A percentile compares a stretch with the other conserved stretches of the same genome.
Evolutionary conservation across 2,329 filamentous ascomycete species (phyloP).

Genomic region (Nannizziopsis arthrosporioides): DNA sequence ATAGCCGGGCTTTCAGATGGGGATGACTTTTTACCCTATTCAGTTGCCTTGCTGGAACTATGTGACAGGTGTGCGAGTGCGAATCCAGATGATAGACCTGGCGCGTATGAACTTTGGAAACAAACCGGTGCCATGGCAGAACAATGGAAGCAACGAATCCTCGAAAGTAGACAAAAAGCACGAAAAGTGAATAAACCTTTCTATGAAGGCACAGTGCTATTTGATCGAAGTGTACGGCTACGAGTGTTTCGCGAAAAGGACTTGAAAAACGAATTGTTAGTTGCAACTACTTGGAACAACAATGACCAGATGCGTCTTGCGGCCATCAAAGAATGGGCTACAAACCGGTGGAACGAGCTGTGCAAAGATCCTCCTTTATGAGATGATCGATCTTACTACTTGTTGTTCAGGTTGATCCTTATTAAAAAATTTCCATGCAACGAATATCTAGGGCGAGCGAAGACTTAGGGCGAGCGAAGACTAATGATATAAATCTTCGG

Average conservation of each 20-base stretch:
- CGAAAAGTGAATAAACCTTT: not conserved
- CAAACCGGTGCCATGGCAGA: constrained; percentile 1
- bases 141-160: constrained; percentile 2
- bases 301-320: too few species aligned
- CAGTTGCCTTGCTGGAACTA: constrained; percentile 4
- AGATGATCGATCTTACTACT: too few species aligned
- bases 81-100: not conserved
- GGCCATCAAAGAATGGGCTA: too few species aligned
- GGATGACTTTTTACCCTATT: constrained; percentile 10
- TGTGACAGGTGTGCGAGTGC: not conserved
- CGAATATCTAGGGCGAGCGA: too few species aligned
- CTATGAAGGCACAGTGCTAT: constrained; percentile 10
- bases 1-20: not conserved
- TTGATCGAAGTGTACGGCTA: not conserved
- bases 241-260: constrained; percentile 2
- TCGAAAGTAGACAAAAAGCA: not conserved
- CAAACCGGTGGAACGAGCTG: too few species aligned
- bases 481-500: too few species aligned
- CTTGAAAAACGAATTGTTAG: not conserved
- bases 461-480: too few species aligned
- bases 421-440: too few species aligned
- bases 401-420: too few species aligned
- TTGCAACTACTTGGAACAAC: not conserved
- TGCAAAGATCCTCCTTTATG: too few species aligned
- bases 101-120: constrained; percentile 9